Percentiles rank a stretch among this genome's conserved stretches.
Evolutionary conservation across 345 rosid genomes (phyloP).

Genomic region (Linum trigynum): DNA sequence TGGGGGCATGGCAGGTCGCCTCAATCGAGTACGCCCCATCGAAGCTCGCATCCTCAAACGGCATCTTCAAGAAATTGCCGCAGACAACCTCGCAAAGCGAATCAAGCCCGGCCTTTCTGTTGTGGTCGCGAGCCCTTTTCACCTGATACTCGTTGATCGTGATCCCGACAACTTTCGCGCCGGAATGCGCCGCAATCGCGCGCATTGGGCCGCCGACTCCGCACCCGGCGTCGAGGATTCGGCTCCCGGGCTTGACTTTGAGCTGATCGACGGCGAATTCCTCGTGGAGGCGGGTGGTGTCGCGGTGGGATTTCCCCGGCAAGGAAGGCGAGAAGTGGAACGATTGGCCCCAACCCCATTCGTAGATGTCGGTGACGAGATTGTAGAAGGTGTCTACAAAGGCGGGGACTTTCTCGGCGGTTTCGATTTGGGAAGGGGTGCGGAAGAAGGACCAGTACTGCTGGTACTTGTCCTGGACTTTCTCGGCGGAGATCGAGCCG

Average conservation of each 20-base stretch:
- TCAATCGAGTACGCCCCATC: conserved; percentile 2
- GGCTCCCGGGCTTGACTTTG: conserved; percentile 42
- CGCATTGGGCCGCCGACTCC: conserved; percentile 4
- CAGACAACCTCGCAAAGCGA: conserved; percentile 1
- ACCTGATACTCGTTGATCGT: conserved; percentile 42
- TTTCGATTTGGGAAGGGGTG: conserved; percentile 75
- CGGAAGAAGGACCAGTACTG: conserved; percentile 86
- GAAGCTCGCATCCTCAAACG: neutral
- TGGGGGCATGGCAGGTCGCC: conserved; percentile 3
- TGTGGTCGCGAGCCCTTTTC: neutral
- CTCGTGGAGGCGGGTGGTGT: conserved; percentile 83
- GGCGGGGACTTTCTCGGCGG: conserved; percentile 73
- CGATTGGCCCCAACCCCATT: conserved; percentile 99
- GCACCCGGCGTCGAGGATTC: conserved; percentile 61
- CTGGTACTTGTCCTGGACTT: conserved; percentile 64
- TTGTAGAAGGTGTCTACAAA: conserved; percentile 94
- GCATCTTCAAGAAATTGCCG: conserved; percentile 1
- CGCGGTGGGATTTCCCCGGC: conserved; percentile 73
- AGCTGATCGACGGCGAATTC: conserved; percentile 83
- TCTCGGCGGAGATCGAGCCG: conserved; percentile 85
- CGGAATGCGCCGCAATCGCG: conserved; percentile 3
- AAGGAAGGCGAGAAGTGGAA: conserved; percentile 88
- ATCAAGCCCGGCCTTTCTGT: conserved; percentile 3
- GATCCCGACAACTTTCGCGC: conserved; percentile 3
- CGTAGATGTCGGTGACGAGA: conserved; percentile 89